phyloP scores from a whole-genome alignment of 495 filamentous ascomycete genomes.

The Daldinia vernicosa region DNA sequence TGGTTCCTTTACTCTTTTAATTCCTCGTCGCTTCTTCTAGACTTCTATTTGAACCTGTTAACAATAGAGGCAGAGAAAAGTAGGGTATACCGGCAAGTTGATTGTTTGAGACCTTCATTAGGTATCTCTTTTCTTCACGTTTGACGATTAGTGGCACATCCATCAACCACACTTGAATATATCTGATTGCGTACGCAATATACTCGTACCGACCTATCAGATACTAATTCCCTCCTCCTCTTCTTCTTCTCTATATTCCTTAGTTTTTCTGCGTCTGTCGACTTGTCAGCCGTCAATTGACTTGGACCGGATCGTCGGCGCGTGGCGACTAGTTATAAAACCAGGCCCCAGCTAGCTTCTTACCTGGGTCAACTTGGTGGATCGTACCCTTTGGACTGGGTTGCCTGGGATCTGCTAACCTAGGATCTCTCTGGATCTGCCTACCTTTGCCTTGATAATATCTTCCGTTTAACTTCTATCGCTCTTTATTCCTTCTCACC shows the following conservation, averaged over 20 bases:
- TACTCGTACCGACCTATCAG: conserved; percentile 1
- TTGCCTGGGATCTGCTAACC: conserved; percentile 1
- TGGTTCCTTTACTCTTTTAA: background rate
- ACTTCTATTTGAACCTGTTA: background rate
- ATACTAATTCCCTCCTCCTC: background rate
- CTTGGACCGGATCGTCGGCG: background rate
- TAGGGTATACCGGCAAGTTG: background rate
- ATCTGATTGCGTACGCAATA: conserved; percentile 13
- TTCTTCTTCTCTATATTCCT: background rate
- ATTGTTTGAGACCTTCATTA: background rate
- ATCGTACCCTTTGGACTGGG: background rate
- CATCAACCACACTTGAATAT: background rate
- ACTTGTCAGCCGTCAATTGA: conserved; percentile 13
- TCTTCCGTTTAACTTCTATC: background rate
- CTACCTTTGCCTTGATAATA: background rate
- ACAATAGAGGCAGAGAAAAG: background rate
- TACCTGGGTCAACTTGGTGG: background rate
- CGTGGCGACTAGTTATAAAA: conserved; percentile 16
- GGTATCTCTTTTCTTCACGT: background rate
- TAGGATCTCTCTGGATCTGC: background rate
- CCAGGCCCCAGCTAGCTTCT: conserved; percentile 7
- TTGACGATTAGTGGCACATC: background rate
- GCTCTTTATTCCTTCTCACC: background rate
- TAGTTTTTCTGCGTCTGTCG: background rate
- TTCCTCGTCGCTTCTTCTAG: background rate